These are phyloP conservation scores for Naumovozyma baii DNA, from an alignment of 805 yeast genomes.

Conservation along the genomic window DNA sequence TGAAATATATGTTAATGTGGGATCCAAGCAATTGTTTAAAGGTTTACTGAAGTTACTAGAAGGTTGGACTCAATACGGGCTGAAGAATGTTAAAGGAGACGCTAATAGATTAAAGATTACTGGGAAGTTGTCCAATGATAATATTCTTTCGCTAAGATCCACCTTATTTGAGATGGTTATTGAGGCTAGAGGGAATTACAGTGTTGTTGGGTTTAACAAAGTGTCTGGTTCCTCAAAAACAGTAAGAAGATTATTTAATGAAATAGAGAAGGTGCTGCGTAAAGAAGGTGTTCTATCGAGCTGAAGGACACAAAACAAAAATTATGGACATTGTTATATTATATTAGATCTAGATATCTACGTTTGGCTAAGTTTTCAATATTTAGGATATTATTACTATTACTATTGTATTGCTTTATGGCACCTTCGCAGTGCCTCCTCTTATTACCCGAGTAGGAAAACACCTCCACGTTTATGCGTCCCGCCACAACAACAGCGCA, in stretches of 20 bases:
- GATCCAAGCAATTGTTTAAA: slow-evolving; percentile 47
- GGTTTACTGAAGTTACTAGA: slow-evolving; percentile 53
- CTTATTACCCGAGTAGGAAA: not conserved
- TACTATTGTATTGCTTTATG: not conserved
- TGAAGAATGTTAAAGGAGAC: slow-evolving; percentile 44
- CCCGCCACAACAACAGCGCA: not conserved
- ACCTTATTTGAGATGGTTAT: slow-evolving; percentile 54
- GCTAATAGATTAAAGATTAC: slow-evolving; percentile 37
- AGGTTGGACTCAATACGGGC: slow-evolving; percentile 66
- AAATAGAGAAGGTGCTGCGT: slow-evolving; percentile 53
- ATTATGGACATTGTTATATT: not conserved
- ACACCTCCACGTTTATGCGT: not conserved
- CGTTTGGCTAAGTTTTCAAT: too few species aligned
- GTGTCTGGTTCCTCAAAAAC: slow-evolving; percentile 58
- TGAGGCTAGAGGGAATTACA: slow-evolving; percentile 36
- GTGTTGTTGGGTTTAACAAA: slow-evolving; percentile 50
- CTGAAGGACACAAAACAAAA: not conserved
- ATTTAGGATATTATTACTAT: too few species aligned
- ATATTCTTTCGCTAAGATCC: slow-evolving; percentile 52
- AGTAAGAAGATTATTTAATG: slow-evolving; percentile 48
- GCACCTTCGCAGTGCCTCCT: not conserved
- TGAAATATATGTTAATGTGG: slow-evolving; percentile 26
- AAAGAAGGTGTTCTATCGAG: slow-evolving; percentile 46
- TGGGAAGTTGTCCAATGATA: slow-evolving; percentile 55
- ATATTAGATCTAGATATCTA: not conserved